Percentiles rank a stretch among this genome's conserved stretches.
Conservation (phyloP, 1,284 basidiomycete genomes). For the Sparassis latifolia region DNA sequence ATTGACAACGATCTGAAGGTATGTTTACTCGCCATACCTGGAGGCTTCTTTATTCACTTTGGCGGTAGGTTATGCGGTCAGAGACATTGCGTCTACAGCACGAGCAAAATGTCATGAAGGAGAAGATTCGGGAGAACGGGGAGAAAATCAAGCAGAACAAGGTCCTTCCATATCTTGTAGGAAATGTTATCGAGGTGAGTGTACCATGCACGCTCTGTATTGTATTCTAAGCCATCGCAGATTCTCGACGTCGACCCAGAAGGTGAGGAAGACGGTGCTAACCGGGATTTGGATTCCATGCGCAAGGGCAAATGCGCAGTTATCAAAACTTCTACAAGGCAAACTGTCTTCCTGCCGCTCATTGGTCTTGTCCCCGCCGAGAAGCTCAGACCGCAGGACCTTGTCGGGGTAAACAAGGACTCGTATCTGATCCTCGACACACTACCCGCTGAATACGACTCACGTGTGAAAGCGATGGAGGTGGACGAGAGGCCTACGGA, state of each 20-base stretch:
- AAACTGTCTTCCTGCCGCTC: constrained; percentile 97
- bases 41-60: background rate
- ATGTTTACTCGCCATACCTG: constrained; percentile 8
- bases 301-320: constrained; percentile 97
- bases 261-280: constrained; percentile 88
- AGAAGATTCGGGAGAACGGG: constrained; percentile 96
- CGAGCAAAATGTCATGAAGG: constrained; percentile 93
- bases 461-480: constrained; percentile 88
- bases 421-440: constrained; percentile 97
- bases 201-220: background rate
- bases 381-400: constrained; percentile 83
- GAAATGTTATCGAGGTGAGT: constrained; percentile 91
- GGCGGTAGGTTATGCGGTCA: constrained; percentile 86
- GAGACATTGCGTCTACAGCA: constrained; percentile 90
- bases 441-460: constrained; percentile 72
- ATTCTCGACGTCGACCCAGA: constrained; percentile 95
- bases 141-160: constrained; percentile 99
- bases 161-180: constrained; percentile 95
- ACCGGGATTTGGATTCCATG: constrained; percentile 89
- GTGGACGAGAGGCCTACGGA: constrained; percentile 80
- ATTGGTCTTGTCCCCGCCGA: constrained; percentile 95
- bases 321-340: constrained; percentile 96
- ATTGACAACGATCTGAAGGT: constrained; percentile 96
- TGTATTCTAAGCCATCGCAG: constrained; percentile 32
- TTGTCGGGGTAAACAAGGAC: constrained; percentile 99